phyloP scores from a whole-genome alignment of 2,329 filamentous ascomycete genomes.

The Alternaria angustiovoidea region DNA sequence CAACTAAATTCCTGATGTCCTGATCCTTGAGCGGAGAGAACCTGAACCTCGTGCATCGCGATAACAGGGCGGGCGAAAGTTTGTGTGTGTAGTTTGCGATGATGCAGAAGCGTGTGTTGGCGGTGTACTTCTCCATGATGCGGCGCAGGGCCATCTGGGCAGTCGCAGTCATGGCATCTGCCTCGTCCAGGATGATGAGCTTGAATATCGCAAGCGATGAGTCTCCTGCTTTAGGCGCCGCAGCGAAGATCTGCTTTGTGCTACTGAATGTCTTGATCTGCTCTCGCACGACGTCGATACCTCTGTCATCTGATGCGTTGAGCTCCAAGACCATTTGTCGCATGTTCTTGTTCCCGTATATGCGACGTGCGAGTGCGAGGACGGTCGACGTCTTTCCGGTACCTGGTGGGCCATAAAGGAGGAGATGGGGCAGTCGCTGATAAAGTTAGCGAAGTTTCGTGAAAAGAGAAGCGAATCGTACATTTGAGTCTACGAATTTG shows the following conservation, averaged over 20 bases:
- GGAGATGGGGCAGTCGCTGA: constrained; percentile 85
- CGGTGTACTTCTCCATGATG: constrained; percentile 99
- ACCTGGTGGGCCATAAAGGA: constrained; percentile 94
- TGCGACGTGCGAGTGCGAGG: constrained; percentile 87
- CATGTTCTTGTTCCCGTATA: constrained; percentile 92
- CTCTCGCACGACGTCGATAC: constrained; percentile 93
- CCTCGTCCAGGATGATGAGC: constrained; percentile 96
- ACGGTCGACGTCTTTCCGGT: constrained; percentile 98
- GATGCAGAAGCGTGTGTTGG: constrained; percentile 96
- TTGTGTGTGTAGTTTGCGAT: constrained; percentile 99
- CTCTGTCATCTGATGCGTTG: constrained; percentile 95
- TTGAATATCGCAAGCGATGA: constrained; percentile 78
- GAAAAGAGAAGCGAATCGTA: constrained; percentile 40
- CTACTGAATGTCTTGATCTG: constrained; percentile 99
- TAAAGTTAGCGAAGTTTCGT: constrained; percentile 14
- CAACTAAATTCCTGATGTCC: constrained; percentile 85
- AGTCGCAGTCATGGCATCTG: constrained; percentile 99
- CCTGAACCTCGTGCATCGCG: constrained; percentile 90
- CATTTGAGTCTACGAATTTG: constrained; percentile 93
- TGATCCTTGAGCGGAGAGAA: constrained; percentile 91
- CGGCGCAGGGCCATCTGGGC: constrained; percentile 96
- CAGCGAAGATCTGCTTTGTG: constrained; percentile 96
- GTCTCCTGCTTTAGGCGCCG: constrained; percentile 59
- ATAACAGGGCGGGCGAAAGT: constrained; percentile 89
- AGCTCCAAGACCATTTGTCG: constrained; percentile 98